A percentile compares a stretch with the other conserved stretches of the same genome.
These are phyloP conservation scores for Backusella luteola DNA, from an alignment of 192 early-diverging fungal species.

Conservation along the genomic window DNA sequence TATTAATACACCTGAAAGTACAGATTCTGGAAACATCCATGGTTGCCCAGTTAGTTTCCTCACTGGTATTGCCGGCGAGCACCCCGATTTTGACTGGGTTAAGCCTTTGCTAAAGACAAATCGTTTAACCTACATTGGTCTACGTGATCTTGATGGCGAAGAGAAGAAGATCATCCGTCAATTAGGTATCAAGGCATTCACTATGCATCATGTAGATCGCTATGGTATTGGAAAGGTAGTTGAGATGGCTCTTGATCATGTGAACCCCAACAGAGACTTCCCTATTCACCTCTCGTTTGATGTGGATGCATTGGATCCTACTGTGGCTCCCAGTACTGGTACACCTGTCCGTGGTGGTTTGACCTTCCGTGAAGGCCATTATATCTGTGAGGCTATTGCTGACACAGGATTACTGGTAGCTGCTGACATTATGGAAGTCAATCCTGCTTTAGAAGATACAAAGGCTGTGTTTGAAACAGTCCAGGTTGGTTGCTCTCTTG, in stretches of 20 bases:
- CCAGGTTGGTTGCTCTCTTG: slow-evolving; percentile 86
- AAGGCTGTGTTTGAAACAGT: slow-evolving; percentile 80
- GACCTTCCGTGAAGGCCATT: slow-evolving; percentile 96
- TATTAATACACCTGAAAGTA: slow-evolving; percentile 89
- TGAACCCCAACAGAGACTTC: slow-evolving; percentile 67
- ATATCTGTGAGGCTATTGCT: slow-evolving; percentile 88
- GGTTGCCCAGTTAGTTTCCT: slow-evolving; percentile 95
- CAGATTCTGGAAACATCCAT: slow-evolving; percentile 91
- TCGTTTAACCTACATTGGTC: slow-evolving; percentile 92
- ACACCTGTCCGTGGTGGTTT: slow-evolving; percentile 95
- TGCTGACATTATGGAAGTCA: slow-evolving; percentile 94
- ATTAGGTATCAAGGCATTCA: slow-evolving; percentile 87
- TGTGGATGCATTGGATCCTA: slow-evolving; percentile 94
- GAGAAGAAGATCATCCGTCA: slow-evolving; percentile 87
- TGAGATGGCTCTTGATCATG: slow-evolving; percentile 88
- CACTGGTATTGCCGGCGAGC: slow-evolving; percentile 68
- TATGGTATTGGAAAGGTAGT: slow-evolving; percentile 91
- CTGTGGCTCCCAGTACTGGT: slow-evolving; percentile 93
- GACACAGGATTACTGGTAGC: slow-evolving; percentile 89
- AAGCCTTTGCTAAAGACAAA: slow-evolving; percentile 68
- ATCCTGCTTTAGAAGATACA: slow-evolving; percentile 80
- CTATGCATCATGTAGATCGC: slow-evolving; percentile 95
- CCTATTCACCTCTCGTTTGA: slow-evolving; percentile 92
- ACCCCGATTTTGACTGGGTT: slow-evolving; percentile 77
- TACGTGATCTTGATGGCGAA: slow-evolving; percentile 86